Base-by-base conservation (phyloP, 2,329 filamentous ascomycete species). In the Lachnellula willkommii region DNA sequence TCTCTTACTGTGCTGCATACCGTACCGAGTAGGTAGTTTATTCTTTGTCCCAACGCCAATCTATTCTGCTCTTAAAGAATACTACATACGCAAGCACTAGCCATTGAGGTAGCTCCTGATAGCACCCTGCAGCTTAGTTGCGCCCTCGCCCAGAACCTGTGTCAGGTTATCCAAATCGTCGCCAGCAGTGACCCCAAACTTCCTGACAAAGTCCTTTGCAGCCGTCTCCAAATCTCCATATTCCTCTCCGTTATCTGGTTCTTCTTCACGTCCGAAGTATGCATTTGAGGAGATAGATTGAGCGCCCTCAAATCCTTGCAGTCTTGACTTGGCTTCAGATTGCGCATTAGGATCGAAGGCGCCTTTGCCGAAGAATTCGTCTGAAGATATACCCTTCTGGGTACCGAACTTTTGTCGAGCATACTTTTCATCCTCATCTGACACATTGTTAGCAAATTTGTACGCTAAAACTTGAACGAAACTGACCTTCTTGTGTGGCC, bases 311-410 rank as follows among this genome's bases (percentile, higher is more conserved):
- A 99, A 99, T 47, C 91, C 89, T 75, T 90, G 87, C 53, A 99
- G 81, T 42, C 94, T 84, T 24, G 80, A 79, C 77, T 95, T 95
- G 65, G 94, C 93, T 75, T 96, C 93, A 51, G 84, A 79, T 69
- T 94, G 88, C 8, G 87, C 83, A 54, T 79, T 79, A 39, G 92
- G 85, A 70, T 99, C 92, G 73, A 86, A 97, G 54, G 82, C 76
- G 52, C 91, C 90, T 71, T 94, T 93, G 67, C 93, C 91, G 70
- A 99, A 99, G 79, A 95, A 99, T 71, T 99, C 94, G 71, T 99
- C 94, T 0, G 92, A 96, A 0, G 91, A 96, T 64, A 99, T 99
- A 65, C 89, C 89, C 78, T 97, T 97, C 72, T 99, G 94, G 45
- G 74, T 75, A 58, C 92, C 93, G 68, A 99, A 99, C 73, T 96